Conservation (phyloP, 2,329 filamentous ascomycete genomes). For the Neocatenulostroma microsporum region DNA sequence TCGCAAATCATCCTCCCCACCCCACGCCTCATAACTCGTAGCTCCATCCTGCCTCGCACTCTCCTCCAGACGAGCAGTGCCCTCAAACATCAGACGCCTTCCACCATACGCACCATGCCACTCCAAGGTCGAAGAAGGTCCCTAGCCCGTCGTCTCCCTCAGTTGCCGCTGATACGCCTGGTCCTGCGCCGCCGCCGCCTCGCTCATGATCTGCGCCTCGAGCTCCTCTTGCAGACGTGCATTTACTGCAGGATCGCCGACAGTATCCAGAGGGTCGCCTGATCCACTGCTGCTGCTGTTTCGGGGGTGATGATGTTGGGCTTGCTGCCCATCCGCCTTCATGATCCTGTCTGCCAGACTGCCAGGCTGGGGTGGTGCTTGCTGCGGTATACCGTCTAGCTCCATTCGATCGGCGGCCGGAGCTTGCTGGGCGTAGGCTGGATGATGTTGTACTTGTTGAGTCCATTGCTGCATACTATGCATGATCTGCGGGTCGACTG, state of each 20-base stretch:
- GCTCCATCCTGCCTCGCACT: too few relatives aligned
- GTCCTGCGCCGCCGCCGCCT: background rate
- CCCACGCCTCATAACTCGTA: too few relatives aligned
- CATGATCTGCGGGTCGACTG: slow-evolving; percentile 56
- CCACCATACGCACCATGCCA: too few relatives aligned
- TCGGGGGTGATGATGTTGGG: background rate
- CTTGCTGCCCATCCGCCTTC: too few relatives aligned
- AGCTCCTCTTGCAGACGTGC: slow-evolving; percentile 17
- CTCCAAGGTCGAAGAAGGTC: too few relatives aligned
- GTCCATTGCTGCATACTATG: slow-evolving; percentile 11
- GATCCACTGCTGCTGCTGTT: background rate
- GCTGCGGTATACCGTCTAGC: slow-evolving; percentile 1
- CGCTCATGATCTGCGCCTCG: slow-evolving; percentile 14
- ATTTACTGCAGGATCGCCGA: slow-evolving; percentile 17
- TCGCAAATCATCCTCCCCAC: too few relatives aligned
- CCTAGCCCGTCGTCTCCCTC: slow-evolving; percentile 5
- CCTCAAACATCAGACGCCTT: too few relatives aligned
- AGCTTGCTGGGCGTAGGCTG: background rate
- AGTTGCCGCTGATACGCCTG: background rate
- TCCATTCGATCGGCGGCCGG: background rate
- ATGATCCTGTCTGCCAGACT: too few relatives aligned
- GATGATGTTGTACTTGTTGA: background rate
- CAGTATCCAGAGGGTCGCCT: slow-evolving; percentile 2
- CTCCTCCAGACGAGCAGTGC: too few relatives aligned
- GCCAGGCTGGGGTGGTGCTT: too few relatives aligned